Conservation (phyloP, 371 early-diverging fungal species). For the Rhizopus sp. region DNA sequence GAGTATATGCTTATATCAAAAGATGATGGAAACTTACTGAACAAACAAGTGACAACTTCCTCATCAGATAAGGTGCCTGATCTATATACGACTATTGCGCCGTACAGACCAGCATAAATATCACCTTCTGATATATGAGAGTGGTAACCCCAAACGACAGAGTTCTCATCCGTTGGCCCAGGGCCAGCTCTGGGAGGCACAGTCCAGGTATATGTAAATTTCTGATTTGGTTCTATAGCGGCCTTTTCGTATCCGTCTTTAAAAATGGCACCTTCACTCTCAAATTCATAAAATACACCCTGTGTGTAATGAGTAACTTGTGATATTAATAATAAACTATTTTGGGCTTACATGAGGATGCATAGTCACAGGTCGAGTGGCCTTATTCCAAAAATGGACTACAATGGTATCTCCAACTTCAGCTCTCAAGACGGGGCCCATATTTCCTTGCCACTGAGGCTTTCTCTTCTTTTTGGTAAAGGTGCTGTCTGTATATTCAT, state of each 20-base stretch:
- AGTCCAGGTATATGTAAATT: constrained; percentile 48
- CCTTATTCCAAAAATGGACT: constrained; percentile 49
- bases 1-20: background rate
- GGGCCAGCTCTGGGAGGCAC: constrained; percentile 47
- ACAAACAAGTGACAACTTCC: constrained; percentile 39
- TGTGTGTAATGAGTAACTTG: constrained; percentile 7
- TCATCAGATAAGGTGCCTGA: constrained; percentile 34
- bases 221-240: constrained; percentile 38
- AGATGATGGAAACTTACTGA: constrained; percentile 25
- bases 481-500: constrained; percentile 48
- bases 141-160: constrained; percentile 54
- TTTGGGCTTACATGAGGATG: constrained; percentile 50
- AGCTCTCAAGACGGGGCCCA: constrained; percentile 54
- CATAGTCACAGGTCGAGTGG: constrained; percentile 39
- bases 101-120: constrained; percentile 50
- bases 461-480: constrained; percentile 25
- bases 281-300: constrained; percentile 52
- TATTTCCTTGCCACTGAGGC: constrained; percentile 46
- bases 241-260: constrained; percentile 33
- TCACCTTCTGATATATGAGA: constrained; percentile 51
- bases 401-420: constrained; percentile 53
- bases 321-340: background rate
- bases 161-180: constrained; percentile 47
- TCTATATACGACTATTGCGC: constrained; percentile 48
- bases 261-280: constrained; percentile 54